Evolutionary conservation across 805 yeast species (phyloP), one percentile per base, ranked within the genome.

Genomic region (Ogataea henricii): DNA sequence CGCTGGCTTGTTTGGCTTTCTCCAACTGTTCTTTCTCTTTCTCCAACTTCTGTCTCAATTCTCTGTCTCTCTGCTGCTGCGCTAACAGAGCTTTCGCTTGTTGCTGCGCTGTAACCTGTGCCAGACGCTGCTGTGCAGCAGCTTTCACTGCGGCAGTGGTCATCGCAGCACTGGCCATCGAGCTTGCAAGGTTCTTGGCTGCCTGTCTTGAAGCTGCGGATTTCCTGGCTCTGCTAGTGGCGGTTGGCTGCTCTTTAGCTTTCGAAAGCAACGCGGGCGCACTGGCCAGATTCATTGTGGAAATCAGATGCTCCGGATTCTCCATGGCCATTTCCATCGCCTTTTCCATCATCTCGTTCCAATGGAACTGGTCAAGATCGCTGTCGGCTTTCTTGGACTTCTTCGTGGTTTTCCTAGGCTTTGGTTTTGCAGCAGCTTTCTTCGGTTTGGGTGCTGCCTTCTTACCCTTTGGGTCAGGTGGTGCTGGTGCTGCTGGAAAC

Each of bases 241-340:
- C 29, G 16, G 39, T 33, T 14, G 37, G 29, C 30, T 29, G 40
- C 27, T 41, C 41, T 30, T 40, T 30, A 42, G 37, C 37, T 27
- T 26, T 25, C 13, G 22, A 21, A 13, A 14, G 30, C 5, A 46
- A 14, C 4, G 30, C 22, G n/a, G 46, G 16, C 12, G 47, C 51
- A 10, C 46, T 51, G 22, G 42, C 47, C 27, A 51, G 33, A 36
- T 56, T 55, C 66, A 67, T 72, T 59, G 57, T 75, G 57, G 65
- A 77, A 64, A 58, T 64, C 62, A 54, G 51, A 10, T 67, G 60
- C 16, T 58, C 66, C 12, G 85, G 85, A 50, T 83, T 80, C 51
- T 80, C 85, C 73, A 82, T 80, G 0, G 91, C 94, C 84, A 87
- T 74, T 40, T 79, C 79, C 69, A 86, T 76, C 1, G 92, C 94